phyloP scores from a whole-genome alignment of 2,329 filamentous ascomycete genomes.

The Fusarium subtropicale region DNA sequence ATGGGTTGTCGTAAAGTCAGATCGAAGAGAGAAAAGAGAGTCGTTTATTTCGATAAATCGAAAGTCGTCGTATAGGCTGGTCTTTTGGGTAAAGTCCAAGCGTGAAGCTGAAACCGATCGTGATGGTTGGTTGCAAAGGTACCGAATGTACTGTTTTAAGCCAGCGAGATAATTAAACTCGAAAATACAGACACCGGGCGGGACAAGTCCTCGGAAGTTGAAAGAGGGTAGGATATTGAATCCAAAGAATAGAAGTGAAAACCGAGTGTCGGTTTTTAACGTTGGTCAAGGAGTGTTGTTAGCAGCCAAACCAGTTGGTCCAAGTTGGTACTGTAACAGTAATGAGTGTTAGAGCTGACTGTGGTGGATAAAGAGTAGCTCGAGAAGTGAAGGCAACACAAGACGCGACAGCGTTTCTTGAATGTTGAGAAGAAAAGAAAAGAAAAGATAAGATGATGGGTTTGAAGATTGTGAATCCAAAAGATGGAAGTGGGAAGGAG shows the following conservation, averaged over 20 bases:
- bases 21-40: constrained; percentile 27
- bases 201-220: constrained; percentile 7
- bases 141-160: constrained; percentile 41
- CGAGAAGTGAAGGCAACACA: constrained; percentile 47
- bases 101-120: constrained; percentile 30
- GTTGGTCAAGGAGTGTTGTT: constrained; percentile 62
- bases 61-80: constrained; percentile 36
- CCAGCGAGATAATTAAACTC: constrained; percentile 45
- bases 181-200: constrained; percentile 44
- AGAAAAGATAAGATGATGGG: constrained; percentile 30
- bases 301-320: constrained; percentile 70
- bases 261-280: constrained; percentile 21
- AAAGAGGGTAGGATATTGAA: constrained; percentile 22
- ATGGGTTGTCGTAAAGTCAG: constrained; percentile 27
- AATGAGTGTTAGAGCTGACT: constrained; percentile 50
- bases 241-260: constrained; percentile 20
- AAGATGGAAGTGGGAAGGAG: constrained; percentile 33
- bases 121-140: constrained; percentile 35
- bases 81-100: constrained; percentile 23
- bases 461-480: constrained; percentile 41
- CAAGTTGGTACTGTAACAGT: constrained; percentile 49
- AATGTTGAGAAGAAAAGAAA: constrained; percentile 42
- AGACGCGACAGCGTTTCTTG: constrained; percentile 48
- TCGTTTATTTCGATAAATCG: constrained; percentile 33
- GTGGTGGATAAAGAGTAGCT: constrained; percentile 54